Base-by-base conservation (phyloP, 495 filamentous ascomycete species). In the Talaromyces trachyspermus region DNA sequence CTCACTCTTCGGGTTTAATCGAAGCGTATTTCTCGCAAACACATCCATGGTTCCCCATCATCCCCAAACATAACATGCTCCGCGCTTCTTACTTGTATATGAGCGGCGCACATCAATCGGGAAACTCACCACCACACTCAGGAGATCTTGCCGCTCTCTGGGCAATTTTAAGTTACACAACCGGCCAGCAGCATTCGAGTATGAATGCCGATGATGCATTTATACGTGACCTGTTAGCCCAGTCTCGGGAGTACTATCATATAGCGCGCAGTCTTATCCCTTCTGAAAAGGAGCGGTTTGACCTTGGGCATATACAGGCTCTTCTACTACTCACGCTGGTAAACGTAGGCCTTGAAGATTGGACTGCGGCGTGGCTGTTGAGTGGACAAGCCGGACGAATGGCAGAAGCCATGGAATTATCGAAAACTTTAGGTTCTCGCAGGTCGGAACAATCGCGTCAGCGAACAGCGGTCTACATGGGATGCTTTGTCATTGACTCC, bases 11-110 rank as follows among this genome's bases (percentile, higher is more conserved):
- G 54, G 74, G 76, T 23, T 62, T 88, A 2, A 63, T 89, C 18
- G 83, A 89, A 54, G 69, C 81, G 5, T 87, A 85, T 55, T 87
- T 87, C 54, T 77, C 83, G 3, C 77, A 79, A 44, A 88, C 84
- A 2, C 80, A 86, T 56, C 73, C 72, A 9, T 89, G 84, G 84
- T 72, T 88, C 14, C 85, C 85, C 3, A 78, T 87, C 30, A 65
- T 82, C 25, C 79, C 85, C 20, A 86, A 85, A 55, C 79, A 85
- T 55, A 80, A 79, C 47, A 65, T 87, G 9, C 63, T 80, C 5
- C 74, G 73, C 38, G 60, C 71, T 10, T 69, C 70, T 12, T 76
- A 78, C 58, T 59, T 68, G 33, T 74, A 76, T 49, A 64, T 72
- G 41, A 74, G 73, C 62, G 32, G 71, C 49, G 41, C 73, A 55